Percentiles rank a stretch among this genome's conserved stretches.
Evolutionary conservation across 306 rosid species (phyloP).

Genomic region (Quercus cerris): DNA sequence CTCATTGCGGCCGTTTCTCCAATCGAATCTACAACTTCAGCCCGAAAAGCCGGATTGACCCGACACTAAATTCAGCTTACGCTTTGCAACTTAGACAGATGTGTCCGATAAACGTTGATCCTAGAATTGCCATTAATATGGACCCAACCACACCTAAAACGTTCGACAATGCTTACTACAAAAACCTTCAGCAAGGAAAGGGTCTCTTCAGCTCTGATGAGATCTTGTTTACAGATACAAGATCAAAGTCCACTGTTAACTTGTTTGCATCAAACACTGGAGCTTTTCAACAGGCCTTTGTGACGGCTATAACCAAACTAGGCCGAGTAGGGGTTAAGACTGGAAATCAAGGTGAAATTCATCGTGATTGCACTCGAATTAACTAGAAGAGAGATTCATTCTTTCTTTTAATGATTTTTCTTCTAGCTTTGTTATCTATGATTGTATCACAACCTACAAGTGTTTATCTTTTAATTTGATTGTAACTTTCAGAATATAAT

Average conservation of each 20-base stretch:
- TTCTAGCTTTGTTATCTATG: background rate
- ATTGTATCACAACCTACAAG: background rate
- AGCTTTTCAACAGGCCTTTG: constrained; percentile 32
- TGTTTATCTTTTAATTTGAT: background rate
- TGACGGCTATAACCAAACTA: constrained; percentile 31
- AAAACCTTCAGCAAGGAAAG: constrained; percentile 35
- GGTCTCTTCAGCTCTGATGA: constrained; percentile 40
- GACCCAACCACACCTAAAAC: constrained; percentile 33
- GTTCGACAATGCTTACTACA: constrained; percentile 36
- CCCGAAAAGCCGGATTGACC: constrained; percentile 12
- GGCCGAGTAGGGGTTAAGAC: constrained; percentile 35
- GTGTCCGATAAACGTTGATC: constrained; percentile 35
- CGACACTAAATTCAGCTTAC: constrained; percentile 22
- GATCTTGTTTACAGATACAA: constrained; percentile 21
- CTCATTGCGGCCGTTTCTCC: constrained; percentile 33
- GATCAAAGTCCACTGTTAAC: constrained; percentile 21
- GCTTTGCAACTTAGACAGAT: constrained; percentile 36
- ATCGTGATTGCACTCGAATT: constrained; percentile 20
- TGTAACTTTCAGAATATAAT: too few relatives aligned
- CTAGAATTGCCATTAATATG: constrained; percentile 43
- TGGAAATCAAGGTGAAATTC: constrained; percentile 33
- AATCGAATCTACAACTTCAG: constrained; percentile 35
- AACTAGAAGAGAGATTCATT: constrained; percentile 11
- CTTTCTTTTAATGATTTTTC: background rate
- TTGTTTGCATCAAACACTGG: constrained; percentile 24